phyloP scores from a whole-genome alignment of 805 yeast species.

The Spathaspora hagerdaliae region DNA sequence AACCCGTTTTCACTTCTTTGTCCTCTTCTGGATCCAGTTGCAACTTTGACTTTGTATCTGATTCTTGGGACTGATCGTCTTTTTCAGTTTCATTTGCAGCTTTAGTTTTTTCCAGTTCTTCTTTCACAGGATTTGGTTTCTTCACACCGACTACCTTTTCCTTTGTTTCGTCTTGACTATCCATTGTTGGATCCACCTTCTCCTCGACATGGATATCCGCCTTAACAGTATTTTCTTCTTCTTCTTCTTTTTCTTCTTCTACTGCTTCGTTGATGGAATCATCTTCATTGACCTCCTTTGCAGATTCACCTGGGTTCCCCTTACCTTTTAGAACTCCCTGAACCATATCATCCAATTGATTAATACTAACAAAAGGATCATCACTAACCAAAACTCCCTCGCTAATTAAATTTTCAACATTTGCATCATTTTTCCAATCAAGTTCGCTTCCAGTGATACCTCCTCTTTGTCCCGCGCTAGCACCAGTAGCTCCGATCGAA shows the following conservation, averaged over 20 bases:
- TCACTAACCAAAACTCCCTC: slow-evolving; percentile 57
- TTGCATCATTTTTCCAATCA: slow-evolving; percentile 28
- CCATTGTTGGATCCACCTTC: background rate
- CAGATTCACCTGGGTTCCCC: background rate
- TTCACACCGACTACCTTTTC: background rate
- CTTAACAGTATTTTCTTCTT: background rate
- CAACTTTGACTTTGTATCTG: background rate
- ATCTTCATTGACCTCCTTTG: background rate
- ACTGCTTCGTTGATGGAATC: background rate
- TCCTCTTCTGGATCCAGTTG: background rate
- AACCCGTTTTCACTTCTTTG: background rate
- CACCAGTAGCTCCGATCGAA: background rate
- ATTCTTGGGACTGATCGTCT: background rate
- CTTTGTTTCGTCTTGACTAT: background rate
- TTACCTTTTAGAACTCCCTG: slow-evolving; percentile 36
- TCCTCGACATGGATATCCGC: background rate
- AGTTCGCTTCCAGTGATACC: slow-evolving; percentile 10
- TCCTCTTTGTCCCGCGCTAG: background rate
- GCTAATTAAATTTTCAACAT: slow-evolving; percentile 38
- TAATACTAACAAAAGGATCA: slow-evolving; percentile 46
- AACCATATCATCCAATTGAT: slow-evolving; percentile 47
- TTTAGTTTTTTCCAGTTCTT: background rate
- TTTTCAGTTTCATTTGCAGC: background rate
- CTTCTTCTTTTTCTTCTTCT: background rate
- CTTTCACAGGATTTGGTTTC: background rate